These are phyloP conservation scores for Cordyceps cicadae DNA, from an alignment of 2,329 filamentous ascomycete species.

Conservation along the genomic window DNA sequence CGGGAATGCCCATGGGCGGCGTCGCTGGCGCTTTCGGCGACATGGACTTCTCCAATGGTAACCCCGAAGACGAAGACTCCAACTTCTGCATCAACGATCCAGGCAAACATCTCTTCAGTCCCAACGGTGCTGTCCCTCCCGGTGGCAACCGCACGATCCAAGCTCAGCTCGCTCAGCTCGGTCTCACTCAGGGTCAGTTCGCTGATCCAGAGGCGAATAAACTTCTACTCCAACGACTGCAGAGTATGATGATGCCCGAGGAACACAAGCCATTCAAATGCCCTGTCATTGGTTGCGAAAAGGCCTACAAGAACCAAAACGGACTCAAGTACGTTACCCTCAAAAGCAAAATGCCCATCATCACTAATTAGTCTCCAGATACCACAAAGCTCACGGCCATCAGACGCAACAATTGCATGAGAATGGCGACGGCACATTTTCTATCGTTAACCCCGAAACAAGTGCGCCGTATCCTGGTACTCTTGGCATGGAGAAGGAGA, in stretches of 20 bases:
- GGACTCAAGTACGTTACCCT: constrained; percentile 72
- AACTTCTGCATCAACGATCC: constrained; percentile 78
- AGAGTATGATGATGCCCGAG: constrained; percentile 62
- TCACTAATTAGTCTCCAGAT: constrained; percentile 35
- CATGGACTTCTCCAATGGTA: constrained; percentile 40
- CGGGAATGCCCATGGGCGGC: constrained; percentile 53
- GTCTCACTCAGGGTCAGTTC: constrained; percentile 67
- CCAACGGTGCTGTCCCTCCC: constrained; percentile 62
- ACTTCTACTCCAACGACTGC: constrained; percentile 47
- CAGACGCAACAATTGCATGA: constrained; percentile 95
- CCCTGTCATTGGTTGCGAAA: constrained; percentile 95
- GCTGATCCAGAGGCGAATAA: constrained; percentile 67
- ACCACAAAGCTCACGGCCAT: constrained; percentile 78
- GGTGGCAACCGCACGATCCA: constrained; percentile 58
- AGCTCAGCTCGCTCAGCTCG: constrained; percentile 62
- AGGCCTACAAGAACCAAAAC: constrained; percentile 99
- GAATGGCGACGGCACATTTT: constrained; percentile 94
- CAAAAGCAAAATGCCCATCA: not conserved
- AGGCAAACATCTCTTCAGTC: constrained; percentile 85
- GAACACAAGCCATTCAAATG: constrained; percentile 98
- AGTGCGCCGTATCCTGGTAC: constrained; percentile 91
- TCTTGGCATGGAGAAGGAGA: constrained; percentile 99
- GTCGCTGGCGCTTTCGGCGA: constrained; percentile 43
- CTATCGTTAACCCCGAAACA: constrained; percentile 94
- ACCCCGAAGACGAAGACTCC: constrained; percentile 29